Evolutionary conservation across 805 yeast genomes (phyloP), one percentile per base, ranked within the genome.

Genomic region (Sugiyamaella marilandica): DNA sequence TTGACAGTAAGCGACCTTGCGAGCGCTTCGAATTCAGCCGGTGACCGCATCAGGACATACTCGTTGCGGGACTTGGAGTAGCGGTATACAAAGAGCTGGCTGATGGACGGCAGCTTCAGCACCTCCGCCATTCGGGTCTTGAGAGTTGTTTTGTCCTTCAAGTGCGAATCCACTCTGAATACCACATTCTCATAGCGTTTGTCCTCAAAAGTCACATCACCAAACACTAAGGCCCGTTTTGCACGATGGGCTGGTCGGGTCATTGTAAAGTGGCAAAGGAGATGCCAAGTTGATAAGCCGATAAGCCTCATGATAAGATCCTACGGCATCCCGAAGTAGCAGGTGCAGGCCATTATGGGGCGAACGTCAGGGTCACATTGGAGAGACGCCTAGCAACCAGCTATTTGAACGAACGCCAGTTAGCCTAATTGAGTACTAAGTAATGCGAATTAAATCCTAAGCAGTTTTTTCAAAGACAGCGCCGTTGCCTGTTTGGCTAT

Each of bases 1-100:
- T 57, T 57, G 37, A 57, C 60, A n/a, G 45, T 41, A 16, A 53
- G 41, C 9, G 53, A 58, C 18, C 60, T 19, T 24, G 41, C 24
- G 36, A 57, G 33, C 16, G 59, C 47, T 13, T 48, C 51, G 37
- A 49, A 52, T 19, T 57, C 57, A 14, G 45, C 39, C 2, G 31
- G 37, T 14, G 39, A 26, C 34, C 32, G 14, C 48, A 57, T n/a
- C 10, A 48, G 45, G 2, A 53, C 59, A 36, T 50, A 57, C 13
- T 45, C 43, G 14, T 53, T 43, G 8, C 47, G 37, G 16, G 55
- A 47, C 45, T 52, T 57, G 39, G 60, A 57, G 45, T 52, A 55
- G 9, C 60, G 55, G 29, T 49, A 55, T 10, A 57, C 45, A 31
- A 19, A 26, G 18, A 50, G 21, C 29, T 47, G 33, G 10, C 24